These are phyloP conservation scores for Agrostemma githago DNA, from an alignment of 148 eudicot genomes.

Conservation along the genomic window DNA sequence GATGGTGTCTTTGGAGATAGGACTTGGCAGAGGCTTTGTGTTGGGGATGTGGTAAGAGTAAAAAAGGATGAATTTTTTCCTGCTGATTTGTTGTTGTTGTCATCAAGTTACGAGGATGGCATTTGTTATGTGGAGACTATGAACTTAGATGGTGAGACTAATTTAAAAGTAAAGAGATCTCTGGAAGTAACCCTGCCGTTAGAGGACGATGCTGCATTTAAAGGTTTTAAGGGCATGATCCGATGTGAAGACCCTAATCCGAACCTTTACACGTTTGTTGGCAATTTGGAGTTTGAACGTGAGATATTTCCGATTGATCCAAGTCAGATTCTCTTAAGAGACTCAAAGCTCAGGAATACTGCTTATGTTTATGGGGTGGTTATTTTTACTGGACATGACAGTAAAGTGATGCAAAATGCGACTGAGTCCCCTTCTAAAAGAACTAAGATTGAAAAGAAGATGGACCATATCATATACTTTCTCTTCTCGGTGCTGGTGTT, in stretches of 20 bases:
- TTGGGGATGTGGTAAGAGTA: slow-evolving; percentile 89
- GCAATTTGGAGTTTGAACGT: slow-evolving; percentile 75
- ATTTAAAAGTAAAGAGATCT: slow-evolving; percentile 80
- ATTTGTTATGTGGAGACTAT: slow-evolving; percentile 95
- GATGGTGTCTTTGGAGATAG: slow-evolving; percentile 55
- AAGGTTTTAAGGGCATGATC: slow-evolving; percentile 51
- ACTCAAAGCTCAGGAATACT: slow-evolving; percentile 90
- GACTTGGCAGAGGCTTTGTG: slow-evolving; percentile 69
- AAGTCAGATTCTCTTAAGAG: slow-evolving; percentile 77
- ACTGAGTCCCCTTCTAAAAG: slow-evolving; percentile 86
- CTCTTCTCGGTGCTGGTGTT: slow-evolving; percentile 74
- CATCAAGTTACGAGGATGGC: slow-evolving; percentile 92
- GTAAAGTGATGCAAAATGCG: slow-evolving; percentile 92
- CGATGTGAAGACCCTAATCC: slow-evolving; percentile 90
- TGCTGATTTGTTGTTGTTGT: slow-evolving; percentile 75
- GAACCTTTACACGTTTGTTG: slow-evolving; percentile 79
- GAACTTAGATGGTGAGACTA: slow-evolving; percentile 98
- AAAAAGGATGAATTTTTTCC: slow-evolving; percentile 88
- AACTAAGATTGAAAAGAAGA: slow-evolving; percentile 73
- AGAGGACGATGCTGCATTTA: slow-evolving; percentile 63
- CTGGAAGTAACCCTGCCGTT: slow-evolving; percentile 63
- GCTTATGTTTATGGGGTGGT: slow-evolving; percentile 75
- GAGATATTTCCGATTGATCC: slow-evolving; percentile 87
- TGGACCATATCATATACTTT: slow-evolving; percentile 81
- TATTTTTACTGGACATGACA: slow-evolving; percentile 83